These are phyloP conservation scores for Pseudogymnoascus sp. DNA, from an alignment of 2,329 filamentous ascomycete species.

Conservation along the genomic window DNA sequence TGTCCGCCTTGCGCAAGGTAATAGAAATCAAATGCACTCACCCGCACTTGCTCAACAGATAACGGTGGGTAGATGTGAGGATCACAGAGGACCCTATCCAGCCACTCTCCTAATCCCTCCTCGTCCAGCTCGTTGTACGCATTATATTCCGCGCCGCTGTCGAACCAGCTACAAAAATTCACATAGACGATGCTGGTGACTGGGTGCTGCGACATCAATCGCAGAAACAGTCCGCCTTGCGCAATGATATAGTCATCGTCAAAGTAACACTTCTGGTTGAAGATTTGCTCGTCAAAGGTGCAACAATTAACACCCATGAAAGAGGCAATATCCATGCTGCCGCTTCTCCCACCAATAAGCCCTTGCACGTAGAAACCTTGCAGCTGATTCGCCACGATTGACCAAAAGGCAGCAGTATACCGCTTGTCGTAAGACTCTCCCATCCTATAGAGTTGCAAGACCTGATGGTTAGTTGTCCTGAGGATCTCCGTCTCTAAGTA, in stretches of 20 bases:
- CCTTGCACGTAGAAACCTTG: neutral
- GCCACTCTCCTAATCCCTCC: neutral
- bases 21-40: neutral
- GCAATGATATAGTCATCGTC: neutral
- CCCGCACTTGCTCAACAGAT: neutral
- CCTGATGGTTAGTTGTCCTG: neutral
- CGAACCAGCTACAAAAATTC: neutral
- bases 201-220: neutral
- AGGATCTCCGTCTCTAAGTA: neutral
- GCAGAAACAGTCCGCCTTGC: neutral
- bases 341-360: neutral
- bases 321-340: slow-evolving; percentile 7
- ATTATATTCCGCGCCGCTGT: neutral
- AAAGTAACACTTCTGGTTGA: neutral
- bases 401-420: slow-evolving; percentile 3
- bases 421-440: neutral
- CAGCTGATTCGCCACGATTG: neutral
- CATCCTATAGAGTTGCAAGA: neutral
- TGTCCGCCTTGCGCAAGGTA: too few species aligned
- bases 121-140: neutral
- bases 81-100: neutral
- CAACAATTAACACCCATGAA: slow-evolving; percentile 5
- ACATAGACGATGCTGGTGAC: neutral
- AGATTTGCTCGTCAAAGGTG: slow-evolving; percentile 4
- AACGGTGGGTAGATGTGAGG: neutral